phyloP scores from a whole-genome alignment of 2,329 filamentous ascomycete species.

The Aspergillus phoenicis region DNA sequence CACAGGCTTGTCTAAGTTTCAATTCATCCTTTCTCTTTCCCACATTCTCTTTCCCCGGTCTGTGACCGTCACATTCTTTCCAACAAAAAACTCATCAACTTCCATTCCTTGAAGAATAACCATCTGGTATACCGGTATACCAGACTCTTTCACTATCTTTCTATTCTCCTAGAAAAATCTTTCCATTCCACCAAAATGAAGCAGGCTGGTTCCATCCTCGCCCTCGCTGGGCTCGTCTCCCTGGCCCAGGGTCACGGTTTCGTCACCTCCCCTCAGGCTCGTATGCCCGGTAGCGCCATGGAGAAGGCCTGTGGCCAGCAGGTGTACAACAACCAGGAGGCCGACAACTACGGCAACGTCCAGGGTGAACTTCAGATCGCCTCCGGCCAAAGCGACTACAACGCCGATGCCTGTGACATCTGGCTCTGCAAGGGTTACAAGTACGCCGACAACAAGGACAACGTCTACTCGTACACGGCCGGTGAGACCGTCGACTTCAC shows the following conservation, averaged over 20 bases:
- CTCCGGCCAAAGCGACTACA: constrained; percentile 51
- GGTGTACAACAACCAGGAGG: constrained; percentile 55
- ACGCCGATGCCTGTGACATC: constrained; percentile 52
- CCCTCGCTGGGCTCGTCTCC: constrained; percentile 48
- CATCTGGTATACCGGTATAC: constrained; percentile 30
- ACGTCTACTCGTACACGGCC: constrained; percentile 55
- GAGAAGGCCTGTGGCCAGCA: constrained; percentile 57
- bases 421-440: constrained; percentile 63
- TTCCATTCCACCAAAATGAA: constrained; percentile 41
- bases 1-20: constrained; percentile 20
- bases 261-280: constrained; percentile 52
- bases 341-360: constrained; percentile 61
- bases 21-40: constrained; percentile 14
- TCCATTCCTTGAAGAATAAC: constrained; percentile 5
- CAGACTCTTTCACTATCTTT: constrained; percentile 17
- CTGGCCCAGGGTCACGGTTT: constrained; percentile 58
- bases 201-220: constrained; percentile 44
- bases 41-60: constrained; percentile 25
- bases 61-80: constrained; percentile 27
- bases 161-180: background rate
- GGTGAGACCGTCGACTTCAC: constrained; percentile 49
- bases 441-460: constrained; percentile 57
- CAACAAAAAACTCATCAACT: background rate
- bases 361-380: constrained; percentile 58
- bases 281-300: constrained; percentile 57